phyloP scores from a whole-genome alignment of 2,329 filamentous ascomycete species.

The Coniella vitis region DNA sequence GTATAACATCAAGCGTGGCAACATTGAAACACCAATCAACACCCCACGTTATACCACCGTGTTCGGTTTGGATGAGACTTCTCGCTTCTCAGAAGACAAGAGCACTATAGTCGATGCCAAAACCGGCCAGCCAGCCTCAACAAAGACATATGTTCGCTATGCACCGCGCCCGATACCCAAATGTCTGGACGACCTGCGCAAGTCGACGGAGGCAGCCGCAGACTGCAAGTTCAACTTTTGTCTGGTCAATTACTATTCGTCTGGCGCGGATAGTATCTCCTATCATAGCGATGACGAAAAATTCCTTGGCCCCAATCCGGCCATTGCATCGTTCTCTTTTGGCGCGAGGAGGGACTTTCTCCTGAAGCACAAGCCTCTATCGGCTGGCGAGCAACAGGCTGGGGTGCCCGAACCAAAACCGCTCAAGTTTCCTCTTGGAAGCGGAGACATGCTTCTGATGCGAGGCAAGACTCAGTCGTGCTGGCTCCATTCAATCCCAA shows the following conservation, averaged over 20 bases:
- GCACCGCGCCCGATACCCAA: slow-evolving; percentile 63
- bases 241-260: slow-evolving; percentile 78
- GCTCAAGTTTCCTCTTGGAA: slow-evolving; percentile 47
- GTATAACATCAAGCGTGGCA: slow-evolving; percentile 63
- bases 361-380: slow-evolving; percentile 67
- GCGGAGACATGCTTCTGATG: slow-evolving; percentile 78
- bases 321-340: slow-evolving; percentile 69
- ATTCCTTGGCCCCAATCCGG: slow-evolving; percentile 62
- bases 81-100: slow-evolving; percentile 42
- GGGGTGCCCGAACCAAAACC: slow-evolving; percentile 30
- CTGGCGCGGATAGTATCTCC: slow-evolving; percentile 67
- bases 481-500: slow-evolving; percentile 75
- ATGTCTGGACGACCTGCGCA: slow-evolving; percentile 59
- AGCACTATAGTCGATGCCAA: slow-evolving; percentile 39
- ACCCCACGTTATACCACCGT: slow-evolving; percentile 51
- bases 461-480: slow-evolving; percentile 64
- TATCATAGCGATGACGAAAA: slow-evolving; percentile 77
- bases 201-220: slow-evolving; percentile 58
- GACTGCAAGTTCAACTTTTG: slow-evolving; percentile 70
- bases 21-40: slow-evolving; percentile 53
- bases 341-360: slow-evolving; percentile 69
- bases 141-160: slow-evolving; percentile 49
- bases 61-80: slow-evolving; percentile 56
- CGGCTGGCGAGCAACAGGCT: slow-evolving; percentile 24
- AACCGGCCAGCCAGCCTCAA: slow-evolving; percentile 31